Base-by-base conservation (phyloP, 257 asterid species). In the Rehmannia glutinosa region DNA sequence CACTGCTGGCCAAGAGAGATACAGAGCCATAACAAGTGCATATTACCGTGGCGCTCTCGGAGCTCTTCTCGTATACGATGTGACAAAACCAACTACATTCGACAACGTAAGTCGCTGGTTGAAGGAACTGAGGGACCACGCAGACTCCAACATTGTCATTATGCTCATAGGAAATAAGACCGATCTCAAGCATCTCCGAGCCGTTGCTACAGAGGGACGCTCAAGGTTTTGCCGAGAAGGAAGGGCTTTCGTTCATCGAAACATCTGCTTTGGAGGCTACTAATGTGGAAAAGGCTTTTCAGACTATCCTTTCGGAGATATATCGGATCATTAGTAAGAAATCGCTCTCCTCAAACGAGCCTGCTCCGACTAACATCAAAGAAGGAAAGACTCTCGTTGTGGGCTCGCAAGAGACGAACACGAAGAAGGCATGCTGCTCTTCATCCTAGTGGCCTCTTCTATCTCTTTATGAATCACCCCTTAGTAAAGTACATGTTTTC, bases 1-100 rank as follows among this genome's bases (percentile, higher is more conserved):
- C 87, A 92, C 98, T 0, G 98, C 98, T 43, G 98, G 97, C n/a
- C 98, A 92, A 75, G 98, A 89, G 79, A 86, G 98, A 72, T 92
- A 92, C 83, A 76, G 98, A 51, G 98, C 98, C 75, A 92, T 92
- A 24, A 92, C 98, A 66, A 90, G 98, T 75, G 98, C 98, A 17
- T 92, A 92, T 45, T 89, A 92, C 75, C 89, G 98, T 61, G 98
- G 97, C 64, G 97, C 98, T 11, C 77, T 92, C 12, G 98, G 97
- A 64, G 98, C 98, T 58, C 88, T 92, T 66, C 95, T 92, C 42
- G 98, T 90, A 55, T 92, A 90, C 25, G 98, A 92, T 64, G 89
- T 80, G 35, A 92, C 98, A 51, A 92, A 92, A 66, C 98, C 97
- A 55, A 87, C 93, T 0, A 87, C 98, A 1, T 92, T 92, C 54